phyloP scores from a whole-genome alignment of 768 basidiomycete genomes.

The Mycena olivaceomarginata region DNA sequence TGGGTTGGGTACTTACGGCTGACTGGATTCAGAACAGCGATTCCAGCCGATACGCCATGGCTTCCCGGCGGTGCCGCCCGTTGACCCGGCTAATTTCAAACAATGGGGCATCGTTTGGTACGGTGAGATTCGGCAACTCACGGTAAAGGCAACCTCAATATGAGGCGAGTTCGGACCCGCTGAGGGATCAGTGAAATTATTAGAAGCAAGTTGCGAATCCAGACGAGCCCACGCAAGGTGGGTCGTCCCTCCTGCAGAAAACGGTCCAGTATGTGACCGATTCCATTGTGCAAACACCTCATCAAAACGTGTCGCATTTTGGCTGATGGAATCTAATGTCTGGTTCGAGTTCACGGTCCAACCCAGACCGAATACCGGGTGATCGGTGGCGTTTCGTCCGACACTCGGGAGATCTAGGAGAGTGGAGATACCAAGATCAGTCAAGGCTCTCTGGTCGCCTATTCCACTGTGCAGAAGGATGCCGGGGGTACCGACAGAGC shows the following conservation, averaged over 20 bases:
- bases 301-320: slow-evolving; percentile 40
- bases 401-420: slow-evolving; percentile 43
- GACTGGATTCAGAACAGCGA: slow-evolving; percentile 1
- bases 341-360: slow-evolving; percentile 47
- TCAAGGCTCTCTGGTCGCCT: not conserved
- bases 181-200: slow-evolving; percentile 44
- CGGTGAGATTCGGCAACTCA: not conserved
- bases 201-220: slow-evolving; percentile 30
- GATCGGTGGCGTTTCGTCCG: slow-evolving; percentile 49
- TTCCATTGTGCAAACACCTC: slow-evolving; percentile 48
- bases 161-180: slow-evolving; percentile 48
- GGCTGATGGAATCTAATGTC: slow-evolving; percentile 27
- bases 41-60: not conserved
- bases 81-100: not conserved
- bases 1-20: slow-evolving; percentile 25
- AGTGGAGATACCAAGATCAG: slow-evolving; percentile 35
- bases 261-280: slow-evolving; percentile 48
- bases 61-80: not conserved
- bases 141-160: slow-evolving; percentile 43
- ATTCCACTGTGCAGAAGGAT: slow-evolving; percentile 23
- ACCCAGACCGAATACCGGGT: slow-evolving; percentile 41
- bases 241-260: slow-evolving; percentile 41
- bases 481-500: slow-evolving; percentile 52
- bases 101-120: not conserved
- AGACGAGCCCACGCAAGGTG: slow-evolving; percentile 46